phyloP scores from a whole-genome alignment of 495 filamentous ascomycete genomes.

The Pyronema omphalodes region DNA sequence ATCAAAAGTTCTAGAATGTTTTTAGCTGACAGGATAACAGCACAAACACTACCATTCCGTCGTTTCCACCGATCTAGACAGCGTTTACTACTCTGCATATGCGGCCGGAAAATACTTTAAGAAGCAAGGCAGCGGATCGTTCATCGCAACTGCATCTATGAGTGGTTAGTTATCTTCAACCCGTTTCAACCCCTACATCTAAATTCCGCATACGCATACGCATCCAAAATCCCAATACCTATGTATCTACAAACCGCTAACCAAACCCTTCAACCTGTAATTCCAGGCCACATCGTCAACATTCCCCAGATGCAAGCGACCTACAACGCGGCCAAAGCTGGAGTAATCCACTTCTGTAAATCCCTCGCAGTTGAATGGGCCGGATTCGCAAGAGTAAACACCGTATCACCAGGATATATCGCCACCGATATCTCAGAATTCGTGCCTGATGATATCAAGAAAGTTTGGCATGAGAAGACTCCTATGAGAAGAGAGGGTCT shows the following conservation, averaged over 20 bases:
- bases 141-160: slow-evolving; percentile 24
- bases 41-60: slow-evolving; percentile 50
- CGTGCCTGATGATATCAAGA: slow-evolving; percentile 48
- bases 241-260: slow-evolving; percentile 66
- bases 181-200: slow-evolving; percentile 28
- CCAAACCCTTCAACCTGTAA: no score
- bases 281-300: slow-evolving; percentile 54
- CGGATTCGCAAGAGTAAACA: slow-evolving; percentile 66
- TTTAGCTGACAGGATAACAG: neutral
- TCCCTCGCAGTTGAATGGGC: slow-evolving; percentile 70
- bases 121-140: slow-evolving; percentile 28
- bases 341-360: slow-evolving; percentile 64
- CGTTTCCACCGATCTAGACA: slow-evolving; percentile 58
- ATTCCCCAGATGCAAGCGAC: slow-evolving; percentile 69
- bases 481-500: slow-evolving; percentile 68
- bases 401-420: slow-evolving; percentile 74
- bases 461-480: slow-evolving; percentile 60
- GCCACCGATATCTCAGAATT: slow-evolving; percentile 67
- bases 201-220: no score
- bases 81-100: slow-evolving; percentile 64
- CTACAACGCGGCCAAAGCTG: slow-evolving; percentile 82
- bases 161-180: slow-evolving; percentile 6
- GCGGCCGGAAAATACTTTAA: slow-evolving; percentile 56
- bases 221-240: no score
- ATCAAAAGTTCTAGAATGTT: neutral